Percentiles rank a stretch among this genome's conserved stretches.
These are phyloP conservation scores for Pichia sp. DNA, from an alignment of 1,139 yeast genomes.

Conservation along the genomic window DNA sequence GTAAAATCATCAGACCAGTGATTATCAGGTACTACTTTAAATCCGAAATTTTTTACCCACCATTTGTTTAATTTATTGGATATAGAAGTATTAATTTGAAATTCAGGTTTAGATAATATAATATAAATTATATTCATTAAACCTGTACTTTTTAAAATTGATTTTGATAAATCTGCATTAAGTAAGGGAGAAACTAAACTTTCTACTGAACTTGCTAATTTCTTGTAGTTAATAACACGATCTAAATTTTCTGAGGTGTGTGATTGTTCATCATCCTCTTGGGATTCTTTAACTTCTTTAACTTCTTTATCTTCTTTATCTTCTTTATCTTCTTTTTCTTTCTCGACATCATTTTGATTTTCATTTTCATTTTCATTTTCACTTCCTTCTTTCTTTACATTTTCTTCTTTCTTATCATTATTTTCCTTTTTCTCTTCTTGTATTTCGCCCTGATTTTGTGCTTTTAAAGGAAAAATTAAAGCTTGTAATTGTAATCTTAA, in stretches of 20 bases:
- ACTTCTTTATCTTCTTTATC: background rate
- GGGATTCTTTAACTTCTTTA: constrained; percentile 1
- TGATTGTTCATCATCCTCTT: background rate
- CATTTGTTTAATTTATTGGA: constrained; percentile 20
- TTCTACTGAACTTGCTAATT: constrained; percentile 19
- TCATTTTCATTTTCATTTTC: background rate
- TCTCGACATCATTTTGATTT: background rate
- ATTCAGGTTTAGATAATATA: constrained; percentile 32
- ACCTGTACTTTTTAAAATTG: constrained; percentile 28
- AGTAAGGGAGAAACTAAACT: constrained; percentile 20
- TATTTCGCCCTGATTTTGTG: constrained; percentile 10
- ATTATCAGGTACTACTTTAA: constrained; percentile 23
- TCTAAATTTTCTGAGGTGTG: no score
- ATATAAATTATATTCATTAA: constrained; percentile 28
- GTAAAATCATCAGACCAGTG: constrained; percentile 24
- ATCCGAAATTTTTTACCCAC: constrained; percentile 23
- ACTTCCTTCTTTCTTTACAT: background rate
- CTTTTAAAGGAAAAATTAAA: constrained; percentile 17
- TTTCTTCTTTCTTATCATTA: background rate
- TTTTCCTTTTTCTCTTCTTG: background rate
- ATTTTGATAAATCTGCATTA: constrained; percentile 19
- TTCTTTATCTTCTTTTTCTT: background rate
- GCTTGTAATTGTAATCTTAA: constrained; percentile 23
- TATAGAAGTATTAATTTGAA: constrained; percentile 14
- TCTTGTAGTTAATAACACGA: constrained; percentile 10